Conservation (phyloP, 2,329 filamentous ascomycete species). For the Epichloe gansuensis region DNA sequence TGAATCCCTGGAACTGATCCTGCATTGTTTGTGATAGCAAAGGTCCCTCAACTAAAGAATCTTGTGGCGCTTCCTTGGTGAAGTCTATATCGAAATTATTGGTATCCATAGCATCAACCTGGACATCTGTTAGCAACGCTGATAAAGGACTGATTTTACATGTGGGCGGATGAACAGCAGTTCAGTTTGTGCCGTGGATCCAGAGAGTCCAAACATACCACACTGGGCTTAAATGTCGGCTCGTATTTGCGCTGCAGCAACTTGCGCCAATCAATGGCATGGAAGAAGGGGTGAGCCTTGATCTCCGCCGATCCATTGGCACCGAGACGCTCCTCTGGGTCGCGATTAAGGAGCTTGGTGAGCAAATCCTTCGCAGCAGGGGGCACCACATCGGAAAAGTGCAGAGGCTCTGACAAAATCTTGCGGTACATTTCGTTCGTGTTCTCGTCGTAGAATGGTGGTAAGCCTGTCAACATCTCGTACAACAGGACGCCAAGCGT, state of each 20-base stretch:
- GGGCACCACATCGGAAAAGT: slow-evolving; percentile 92
- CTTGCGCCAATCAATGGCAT: slow-evolving; percentile 98
- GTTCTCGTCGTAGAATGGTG: slow-evolving; percentile 97
- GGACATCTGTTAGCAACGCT: not conserved
- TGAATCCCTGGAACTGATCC: slow-evolving; percentile 91
- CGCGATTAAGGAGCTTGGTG: slow-evolving; percentile 80
- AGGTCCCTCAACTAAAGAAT: slow-evolving; percentile 87
- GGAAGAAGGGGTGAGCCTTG: slow-evolving; percentile 98
- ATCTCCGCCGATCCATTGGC: slow-evolving; percentile 93
- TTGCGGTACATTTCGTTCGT: slow-evolving; percentile 99
- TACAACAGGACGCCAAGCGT: slow-evolving; percentile 92
- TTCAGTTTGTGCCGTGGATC: too few relatives aligned
- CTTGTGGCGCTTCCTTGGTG: slow-evolving; percentile 76
- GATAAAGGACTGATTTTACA: not conserved
- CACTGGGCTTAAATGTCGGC: slow-evolving; percentile 92
- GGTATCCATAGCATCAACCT: slow-evolving; percentile 80
- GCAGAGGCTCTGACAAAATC: slow-evolving; percentile 88
- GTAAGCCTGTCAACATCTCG: slow-evolving; percentile 95
- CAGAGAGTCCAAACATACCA: slow-evolving; percentile 50
- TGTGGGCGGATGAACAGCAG: too few relatives aligned
- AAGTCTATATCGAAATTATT: slow-evolving; percentile 90
- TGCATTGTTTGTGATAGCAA: slow-evolving; percentile 92
- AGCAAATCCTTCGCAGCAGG: slow-evolving; percentile 87
- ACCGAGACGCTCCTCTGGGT: slow-evolving; percentile 79
- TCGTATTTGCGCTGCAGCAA: slow-evolving; percentile 95